phyloP scores from a whole-genome alignment of 2,329 filamentous ascomycete species.

The Fusarium burgessii region DNA sequence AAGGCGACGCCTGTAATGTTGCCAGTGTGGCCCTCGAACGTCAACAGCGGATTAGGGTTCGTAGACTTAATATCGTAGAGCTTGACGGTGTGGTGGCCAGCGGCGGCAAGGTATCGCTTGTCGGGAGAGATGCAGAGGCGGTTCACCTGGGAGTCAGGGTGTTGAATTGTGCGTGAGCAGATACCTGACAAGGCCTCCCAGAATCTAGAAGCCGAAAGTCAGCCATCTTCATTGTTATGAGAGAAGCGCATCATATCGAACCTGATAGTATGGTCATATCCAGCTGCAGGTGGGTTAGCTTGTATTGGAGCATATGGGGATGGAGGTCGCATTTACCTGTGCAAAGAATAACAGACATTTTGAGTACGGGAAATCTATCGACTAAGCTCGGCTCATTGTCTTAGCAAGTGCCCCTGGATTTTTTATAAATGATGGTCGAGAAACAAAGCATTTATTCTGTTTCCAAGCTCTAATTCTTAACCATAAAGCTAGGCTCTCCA shows the following conservation, averaged over 20 bases:
- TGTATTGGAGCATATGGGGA: neutral
- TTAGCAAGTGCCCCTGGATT: slow-evolving; percentile 30
- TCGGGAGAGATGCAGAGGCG: slow-evolving; percentile 98
- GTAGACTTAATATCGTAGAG: slow-evolving; percentile 98
- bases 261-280: slow-evolving; percentile 74
- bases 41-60: slow-evolving; percentile 93
- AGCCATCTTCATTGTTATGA: slow-evolving; percentile 28
- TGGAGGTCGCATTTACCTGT: slow-evolving; percentile 61
- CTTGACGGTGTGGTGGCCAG: slow-evolving; percentile 85
- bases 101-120: slow-evolving; percentile 94
- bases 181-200: slow-evolving; percentile 99
- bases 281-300: slow-evolving; percentile 57
- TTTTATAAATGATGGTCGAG: slow-evolving; percentile 16
- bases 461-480: slow-evolving; percentile 39
- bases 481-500: slow-evolving; percentile 8
- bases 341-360: slow-evolving; percentile 73
- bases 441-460: slow-evolving; percentile 11
- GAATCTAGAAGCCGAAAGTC: slow-evolving; percentile 69
- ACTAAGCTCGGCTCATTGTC: slow-evolving; percentile 44
- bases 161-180: slow-evolving; percentile 96
- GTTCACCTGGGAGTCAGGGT: slow-evolving; percentile 98
- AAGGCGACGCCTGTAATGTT: slow-evolving; percentile 98
- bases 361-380: slow-evolving; percentile 31
- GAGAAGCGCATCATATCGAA: slow-evolving; percentile 48
- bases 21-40: slow-evolving; percentile 94